phyloP scores from a whole-genome alignment of 345 rosid genomes.

The Odontarrhena argentea region DNA sequence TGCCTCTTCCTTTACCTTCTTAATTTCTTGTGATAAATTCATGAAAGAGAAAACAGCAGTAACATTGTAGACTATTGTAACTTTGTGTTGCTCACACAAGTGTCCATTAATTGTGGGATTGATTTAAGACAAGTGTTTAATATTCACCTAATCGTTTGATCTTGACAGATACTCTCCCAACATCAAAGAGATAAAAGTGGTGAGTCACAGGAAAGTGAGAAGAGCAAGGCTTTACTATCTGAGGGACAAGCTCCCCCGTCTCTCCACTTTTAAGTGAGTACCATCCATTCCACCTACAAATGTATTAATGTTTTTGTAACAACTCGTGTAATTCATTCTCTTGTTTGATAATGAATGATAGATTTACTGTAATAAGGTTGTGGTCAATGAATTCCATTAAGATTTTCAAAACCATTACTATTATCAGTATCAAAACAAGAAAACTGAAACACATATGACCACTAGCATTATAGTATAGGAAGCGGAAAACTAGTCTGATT shows the following conservation, averaged over 20 bases:
- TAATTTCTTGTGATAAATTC: not conserved
- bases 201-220: constrained; percentile 78
- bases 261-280: constrained; percentile 84
- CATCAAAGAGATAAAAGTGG: constrained; percentile 76
- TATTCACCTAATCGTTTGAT: constrained; percentile 4
- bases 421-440: not conserved
- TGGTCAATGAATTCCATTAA: not conserved
- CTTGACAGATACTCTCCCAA: constrained; percentile 76
- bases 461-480: not conserved
- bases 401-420: no score
- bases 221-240: constrained; percentile 90
- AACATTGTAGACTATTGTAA: not conserved
- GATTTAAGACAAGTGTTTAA: constrained; percentile 1
- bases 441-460: not conserved
- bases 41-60: not conserved
- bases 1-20: not conserved
- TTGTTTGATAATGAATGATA: constrained; percentile 18
- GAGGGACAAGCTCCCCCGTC: constrained; percentile 90
- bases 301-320: constrained; percentile 26
- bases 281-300: constrained; percentile 17
- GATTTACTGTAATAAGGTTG: no score
- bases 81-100: not conserved
- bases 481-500: not conserved
- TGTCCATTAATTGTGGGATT: constrained; percentile 1
- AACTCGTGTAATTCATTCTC: constrained; percentile 18